These are phyloP conservation scores for Naganishia kalamii DNA, from an alignment of 768 basidiomycete genomes.

Conservation along the genomic window DNA sequence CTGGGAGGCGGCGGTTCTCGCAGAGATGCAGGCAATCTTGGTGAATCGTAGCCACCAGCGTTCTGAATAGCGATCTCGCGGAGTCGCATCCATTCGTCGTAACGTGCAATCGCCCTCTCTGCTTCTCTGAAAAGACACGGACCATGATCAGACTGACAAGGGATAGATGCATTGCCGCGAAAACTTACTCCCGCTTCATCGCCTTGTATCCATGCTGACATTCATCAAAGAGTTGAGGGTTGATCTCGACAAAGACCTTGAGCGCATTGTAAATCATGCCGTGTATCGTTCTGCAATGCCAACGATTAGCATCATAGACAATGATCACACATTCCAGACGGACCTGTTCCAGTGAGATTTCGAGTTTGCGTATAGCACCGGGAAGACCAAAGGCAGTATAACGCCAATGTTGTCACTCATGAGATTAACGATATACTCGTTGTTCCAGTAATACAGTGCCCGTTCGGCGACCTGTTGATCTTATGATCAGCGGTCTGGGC, in stretches of 20 bases:
- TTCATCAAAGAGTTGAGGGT: conserved; percentile 90
- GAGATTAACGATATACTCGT: conserved; percentile 98
- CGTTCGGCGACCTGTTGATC: conserved; percentile 71
- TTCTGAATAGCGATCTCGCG: conserved; percentile 67
- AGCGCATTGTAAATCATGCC: conserved; percentile 98
- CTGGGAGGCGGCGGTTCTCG: conserved; percentile 69
- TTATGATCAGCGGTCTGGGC: not conserved
- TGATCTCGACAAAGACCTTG: conserved; percentile 98
- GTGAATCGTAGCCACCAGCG: conserved; percentile 56
- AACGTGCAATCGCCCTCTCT: conserved; percentile 73
- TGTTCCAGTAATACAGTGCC: conserved; percentile 97
- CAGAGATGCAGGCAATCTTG: conserved; percentile 63
- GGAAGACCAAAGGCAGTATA: conserved; percentile 93
- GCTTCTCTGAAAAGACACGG: conserved; percentile 60
- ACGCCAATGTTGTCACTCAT: conserved; percentile 91
- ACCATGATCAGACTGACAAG: not conserved
- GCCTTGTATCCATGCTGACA: conserved; percentile 89
- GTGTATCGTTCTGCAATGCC: conserved; percentile 73
- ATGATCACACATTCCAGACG: conserved; percentile 40
- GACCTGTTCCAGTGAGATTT: conserved; percentile 98
- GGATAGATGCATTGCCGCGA: conserved; percentile 1
- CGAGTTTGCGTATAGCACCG: conserved; percentile 89
- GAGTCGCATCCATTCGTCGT: conserved; percentile 82
- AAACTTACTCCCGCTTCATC: conserved; percentile 69
- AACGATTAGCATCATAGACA: not conserved